phyloP scores from a whole-genome alignment of 2,329 filamentous ascomycete genomes.

The Cladosporium sp. region DNA sequence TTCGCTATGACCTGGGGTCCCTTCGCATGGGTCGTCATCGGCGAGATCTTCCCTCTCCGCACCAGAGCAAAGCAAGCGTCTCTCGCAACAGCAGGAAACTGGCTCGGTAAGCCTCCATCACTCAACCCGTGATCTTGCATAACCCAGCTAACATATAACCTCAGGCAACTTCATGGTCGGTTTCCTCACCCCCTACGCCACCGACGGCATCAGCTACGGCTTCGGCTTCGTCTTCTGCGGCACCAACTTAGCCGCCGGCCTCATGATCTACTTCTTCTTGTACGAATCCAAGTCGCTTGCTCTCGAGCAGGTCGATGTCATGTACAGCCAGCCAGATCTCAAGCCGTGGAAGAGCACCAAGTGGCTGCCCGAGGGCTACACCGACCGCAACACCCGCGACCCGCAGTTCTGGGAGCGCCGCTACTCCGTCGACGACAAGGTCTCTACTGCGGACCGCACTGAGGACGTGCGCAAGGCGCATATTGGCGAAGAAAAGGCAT shows the following conservation, averaged over 20 bases:
- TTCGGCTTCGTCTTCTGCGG: conserved; percentile 41
- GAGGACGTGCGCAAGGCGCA: conserved; percentile 5
- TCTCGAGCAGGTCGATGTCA: conserved; percentile 41
- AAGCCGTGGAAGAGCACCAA: conserved; percentile 38
- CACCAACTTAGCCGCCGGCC: conserved; percentile 33
- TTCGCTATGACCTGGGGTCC: conserved; percentile 70
- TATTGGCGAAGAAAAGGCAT: background rate
- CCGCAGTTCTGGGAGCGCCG: conserved; percentile 15
- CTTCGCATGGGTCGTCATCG: conserved; percentile 55
- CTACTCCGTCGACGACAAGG: conserved; percentile 1
- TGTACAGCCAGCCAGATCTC: conserved; percentile 37
- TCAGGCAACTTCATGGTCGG: conserved; percentile 43
- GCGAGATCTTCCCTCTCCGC: conserved; percentile 26
- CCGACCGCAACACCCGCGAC: conserved; percentile 37
- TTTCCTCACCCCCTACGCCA: conserved; percentile 41
- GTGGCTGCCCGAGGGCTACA: conserved; percentile 39
- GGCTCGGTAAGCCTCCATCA: conserved; percentile 35
- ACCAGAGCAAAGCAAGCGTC: conserved; percentile 34
- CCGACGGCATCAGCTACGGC: conserved; percentile 27
- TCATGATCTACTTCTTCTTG: conserved; percentile 39
- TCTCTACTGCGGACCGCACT: background rate
- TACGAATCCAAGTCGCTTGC: conserved; percentile 39
- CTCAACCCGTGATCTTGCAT: background rate
- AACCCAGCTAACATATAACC: background rate
- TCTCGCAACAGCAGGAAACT: conserved; percentile 41